Evolutionary conservation across 2,329 filamentous ascomycete genomes (phyloP).

Genomic region (Torrubiellomyces zombiae): DNA sequence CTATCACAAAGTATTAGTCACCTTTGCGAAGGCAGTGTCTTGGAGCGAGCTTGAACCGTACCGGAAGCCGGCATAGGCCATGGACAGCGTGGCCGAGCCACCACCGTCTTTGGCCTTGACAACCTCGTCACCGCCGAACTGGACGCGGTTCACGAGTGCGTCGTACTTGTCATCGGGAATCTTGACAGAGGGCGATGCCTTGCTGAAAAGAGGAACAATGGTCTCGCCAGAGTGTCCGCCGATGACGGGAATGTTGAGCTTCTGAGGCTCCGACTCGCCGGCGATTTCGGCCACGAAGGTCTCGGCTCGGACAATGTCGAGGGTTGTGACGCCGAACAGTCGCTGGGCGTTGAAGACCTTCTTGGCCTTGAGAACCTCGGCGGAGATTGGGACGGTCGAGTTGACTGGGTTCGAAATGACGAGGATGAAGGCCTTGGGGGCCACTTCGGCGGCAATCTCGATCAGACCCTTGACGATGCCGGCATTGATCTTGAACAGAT

Average conservation of each 20-base stretch:
- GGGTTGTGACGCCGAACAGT: conserved; percentile 95
- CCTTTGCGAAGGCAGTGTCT: conserved; percentile 2
- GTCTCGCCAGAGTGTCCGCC: conserved; percentile 97
- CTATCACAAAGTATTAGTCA: conserved; percentile 23
- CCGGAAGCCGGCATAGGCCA: conserved; percentile 93
- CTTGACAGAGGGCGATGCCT: conserved; percentile 60
- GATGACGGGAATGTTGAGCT: conserved; percentile 78
- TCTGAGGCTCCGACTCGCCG: conserved; percentile 66
- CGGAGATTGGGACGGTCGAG: conserved; percentile 94
- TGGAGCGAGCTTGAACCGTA: conserved; percentile 21
- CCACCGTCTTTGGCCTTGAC: conserved; percentile 88
- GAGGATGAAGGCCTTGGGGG: conserved; percentile 85
- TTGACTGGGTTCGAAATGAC: conserved; percentile 99
- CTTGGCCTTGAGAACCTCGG: conserved; percentile 88
- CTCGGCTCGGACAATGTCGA: conserved; percentile 95
- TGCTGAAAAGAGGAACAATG: conserved; percentile 94
- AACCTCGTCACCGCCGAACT: conserved; percentile 96
- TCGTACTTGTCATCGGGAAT: conserved; percentile 86
- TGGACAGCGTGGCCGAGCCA: conserved; percentile 81
- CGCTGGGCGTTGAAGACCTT: conserved; percentile 88
- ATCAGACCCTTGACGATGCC: conserved; percentile 92
- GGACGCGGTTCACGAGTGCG: conserved; percentile 80
- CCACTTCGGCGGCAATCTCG: conserved; percentile 71
- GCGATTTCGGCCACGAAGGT: conserved; percentile 82
- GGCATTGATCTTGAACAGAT: conserved; percentile 99